Evolutionary conservation across 768 basidiomycete genomes (phyloP), one percentile per base, ranked within the genome.

Genomic region (Mycena rosella): DNA sequence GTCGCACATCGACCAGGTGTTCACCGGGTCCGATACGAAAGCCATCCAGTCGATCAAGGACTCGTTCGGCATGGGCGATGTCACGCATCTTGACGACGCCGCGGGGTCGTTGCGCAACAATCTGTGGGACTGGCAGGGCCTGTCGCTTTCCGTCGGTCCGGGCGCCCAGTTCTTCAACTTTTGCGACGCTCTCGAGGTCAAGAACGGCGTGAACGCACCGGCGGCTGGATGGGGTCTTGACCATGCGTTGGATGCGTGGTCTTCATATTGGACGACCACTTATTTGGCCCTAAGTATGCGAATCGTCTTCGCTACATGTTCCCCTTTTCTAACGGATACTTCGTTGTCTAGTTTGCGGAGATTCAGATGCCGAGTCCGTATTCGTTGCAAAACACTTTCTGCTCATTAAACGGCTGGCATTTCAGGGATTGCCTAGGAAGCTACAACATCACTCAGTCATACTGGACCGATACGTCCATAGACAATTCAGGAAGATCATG

Each of bases 101-200:
- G 89, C 90, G 27, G 84, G 87, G 53, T 45, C 58, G 88, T 89
- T 89, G 59, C 85, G 79, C 61, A 85, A 87, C 70, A 85, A 86
- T 72, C 81, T 90, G 10, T 89, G 85, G 83, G 89, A 91, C 57
- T 94, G 92, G 92, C 92, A 93, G 72, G 70, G 71, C 11, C 74
- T 93, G 22, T 86, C 88, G 45, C 87, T 88, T 2, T 78, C 81
- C 18, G 76, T 78, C 3, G 89, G 88, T 5, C 78, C 84, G 3
- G 70, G 75, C 70, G 78, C 80, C 0, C 73, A 73, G 27, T 92
- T 92, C 78, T 88, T 82, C 79, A 65, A 82, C 20, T 92, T 91
- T 74, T 91, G 90, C 65, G 89, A 92, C 72, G 89, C 89, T 0
- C 78, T 92, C 0, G 89, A 92, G 75, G 87, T 90, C 22, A 88